These are phyloP conservation scores for Lavandula angustifolia DNA, from an alignment of 257 asterid species.

Conservation along the genomic window DNA sequence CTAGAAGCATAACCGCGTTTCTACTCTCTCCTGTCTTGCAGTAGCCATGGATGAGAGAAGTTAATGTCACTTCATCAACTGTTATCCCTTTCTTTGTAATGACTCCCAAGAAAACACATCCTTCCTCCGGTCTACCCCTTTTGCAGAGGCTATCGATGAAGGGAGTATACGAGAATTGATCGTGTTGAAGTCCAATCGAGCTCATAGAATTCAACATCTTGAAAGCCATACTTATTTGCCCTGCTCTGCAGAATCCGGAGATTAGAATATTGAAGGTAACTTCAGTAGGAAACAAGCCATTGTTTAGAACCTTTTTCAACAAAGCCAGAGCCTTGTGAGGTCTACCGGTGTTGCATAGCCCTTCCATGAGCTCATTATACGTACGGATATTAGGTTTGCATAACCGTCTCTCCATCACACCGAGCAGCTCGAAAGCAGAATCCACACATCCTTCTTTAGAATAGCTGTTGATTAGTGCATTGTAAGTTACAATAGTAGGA, in stretches of 20 bases:
- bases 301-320: constrained; percentile 35
- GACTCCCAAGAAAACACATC: constrained; percentile 36
- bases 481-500: constrained; percentile 44
- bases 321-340: constrained; percentile 45
- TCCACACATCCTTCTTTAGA: constrained; percentile 50
- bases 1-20: constrained; percentile 31
- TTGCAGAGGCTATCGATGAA: constrained; percentile 49
- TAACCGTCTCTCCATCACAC: constrained; percentile 45
- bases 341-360: constrained; percentile 41
- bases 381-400: constrained; percentile 52
- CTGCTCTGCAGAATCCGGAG: constrained; percentile 39
- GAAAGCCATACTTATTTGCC: constrained; percentile 43
- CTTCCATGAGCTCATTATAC: constrained; percentile 51
- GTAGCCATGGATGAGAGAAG: constrained; percentile 44
- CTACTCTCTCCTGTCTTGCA: constrained; percentile 31
- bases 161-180: constrained; percentile 44
- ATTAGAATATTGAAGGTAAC: constrained; percentile 48
- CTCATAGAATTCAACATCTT: constrained; percentile 40
- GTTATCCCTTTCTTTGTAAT: constrained; percentile 42
- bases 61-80: constrained; percentile 45
- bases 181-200: constrained; percentile 35
- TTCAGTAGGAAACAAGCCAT: constrained; percentile 41
- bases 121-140: constrained; percentile 32
- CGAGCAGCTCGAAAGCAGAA: constrained; percentile 52
- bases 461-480: constrained; percentile 48